Evolutionary conservation across 441 rosid species (phyloP), one percentile per base, ranked within the genome.

Genomic region (Gossypium laxum): DNA sequence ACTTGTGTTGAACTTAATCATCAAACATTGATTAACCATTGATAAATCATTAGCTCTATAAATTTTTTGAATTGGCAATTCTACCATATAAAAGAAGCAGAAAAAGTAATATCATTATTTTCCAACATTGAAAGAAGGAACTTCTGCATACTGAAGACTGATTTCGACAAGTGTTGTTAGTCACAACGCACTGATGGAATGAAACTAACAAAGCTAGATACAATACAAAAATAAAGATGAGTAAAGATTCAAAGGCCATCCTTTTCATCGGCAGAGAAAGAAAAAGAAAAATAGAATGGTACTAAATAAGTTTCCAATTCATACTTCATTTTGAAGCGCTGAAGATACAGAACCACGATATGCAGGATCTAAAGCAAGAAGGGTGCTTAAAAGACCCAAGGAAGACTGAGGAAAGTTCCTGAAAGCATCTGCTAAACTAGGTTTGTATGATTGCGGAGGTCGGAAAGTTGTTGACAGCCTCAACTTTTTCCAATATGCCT

Each of bases 401-500:
- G 89, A 81, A 28, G 87, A 80, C 28, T 77, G 75, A 0, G 96
- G 87, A 30, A 87, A 81, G 43, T 80, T 85, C 26, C 72, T 67
- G 57, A 84, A 87, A 73, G 78, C 76, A 66, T 80, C 87, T n/a
- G 78, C 69, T 32, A 84, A 54, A 63, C 80, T 72, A 67, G 87
- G 75, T 43, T 75, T 81, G 77, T 81, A 84, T 4, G 81, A 24
- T 11, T 78, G 83, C 19, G 85, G 82, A 28, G 86, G 89, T 43
- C 85, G 74, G 65, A 85, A 87, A 26, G 86, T 85, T 24, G 88
- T 81, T 6, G 91, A 81, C 34, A 85, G 67, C 79, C 70, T 84
- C 17, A 88, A 54, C 47, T 78, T 85, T 77, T 78, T 88, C 96
- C 92, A 90, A 62, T 88, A 88, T n/a, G 83, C 88, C 69, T 90